Conservation (phyloP, 2,329 filamentous ascomycete species). For the Nothophaeocryptopus gaeumannii region DNA sequence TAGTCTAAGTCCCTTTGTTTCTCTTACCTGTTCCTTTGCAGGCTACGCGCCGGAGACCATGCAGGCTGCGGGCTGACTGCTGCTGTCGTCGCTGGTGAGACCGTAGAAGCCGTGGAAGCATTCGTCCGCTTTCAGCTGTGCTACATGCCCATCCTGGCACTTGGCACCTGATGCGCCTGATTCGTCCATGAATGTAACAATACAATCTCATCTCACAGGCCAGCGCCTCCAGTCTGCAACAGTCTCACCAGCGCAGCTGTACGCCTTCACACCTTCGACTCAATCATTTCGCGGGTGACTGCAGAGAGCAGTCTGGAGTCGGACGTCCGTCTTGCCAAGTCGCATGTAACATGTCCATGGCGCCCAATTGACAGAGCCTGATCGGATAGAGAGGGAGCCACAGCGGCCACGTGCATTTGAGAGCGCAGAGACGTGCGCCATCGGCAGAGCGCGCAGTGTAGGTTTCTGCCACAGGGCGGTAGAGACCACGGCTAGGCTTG, state of each 20-base stretch:
- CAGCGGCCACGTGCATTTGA: conserved; percentile 10
- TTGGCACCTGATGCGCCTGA: too few species aligned
- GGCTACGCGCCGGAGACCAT: too few species aligned
- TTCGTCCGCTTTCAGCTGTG: too few species aligned
- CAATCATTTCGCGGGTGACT: not conserved
- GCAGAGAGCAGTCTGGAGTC: conserved; percentile 1
- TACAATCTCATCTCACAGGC: not conserved
- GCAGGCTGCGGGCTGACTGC: too few species aligned
- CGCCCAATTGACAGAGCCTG: not conserved
- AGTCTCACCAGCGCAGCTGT: not conserved
- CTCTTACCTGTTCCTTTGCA: too few species aligned
- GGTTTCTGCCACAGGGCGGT: too few species aligned
- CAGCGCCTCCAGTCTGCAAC: not conserved
- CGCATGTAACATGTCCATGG: not conserved
- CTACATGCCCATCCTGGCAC: too few species aligned
- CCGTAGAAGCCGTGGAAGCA: too few species aligned
- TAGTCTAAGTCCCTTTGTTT: too few species aligned
- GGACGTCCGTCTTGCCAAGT: conserved; percentile 1
- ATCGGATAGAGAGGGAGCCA: not conserved
- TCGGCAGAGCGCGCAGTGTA: not conserved
- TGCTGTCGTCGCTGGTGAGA: too few species aligned
- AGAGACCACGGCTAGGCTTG: too few species aligned
- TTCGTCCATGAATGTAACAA: not conserved
- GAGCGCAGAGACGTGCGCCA: conserved; percentile 10
- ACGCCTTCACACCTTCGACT: too few species aligned